A percentile compares a stretch with the other conserved stretches of the same genome.
Conservation (phyloP, 1,139 yeast genomes). For the Debaryomycetaceae sp. region DNA sequence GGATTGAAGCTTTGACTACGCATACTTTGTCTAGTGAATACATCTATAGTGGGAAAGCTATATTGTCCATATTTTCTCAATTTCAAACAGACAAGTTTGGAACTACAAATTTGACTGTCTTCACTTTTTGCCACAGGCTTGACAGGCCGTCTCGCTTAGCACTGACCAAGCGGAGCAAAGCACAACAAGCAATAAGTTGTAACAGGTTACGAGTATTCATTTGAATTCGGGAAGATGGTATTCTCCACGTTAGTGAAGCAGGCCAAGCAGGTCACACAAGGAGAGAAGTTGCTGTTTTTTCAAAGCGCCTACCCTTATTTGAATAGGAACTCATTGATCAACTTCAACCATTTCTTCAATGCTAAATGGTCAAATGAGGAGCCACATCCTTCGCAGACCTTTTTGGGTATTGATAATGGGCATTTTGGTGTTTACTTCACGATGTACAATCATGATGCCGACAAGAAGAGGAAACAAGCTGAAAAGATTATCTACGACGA, state of each 20-base stretch:
- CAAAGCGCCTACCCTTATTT: constrained; percentile 40
- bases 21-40: too few relatives aligned
- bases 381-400: constrained; percentile 29
- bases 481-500: constrained; percentile 1
- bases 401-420: constrained; percentile 34
- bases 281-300: constrained; percentile 33
- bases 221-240: constrained; percentile 12
- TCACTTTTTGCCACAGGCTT: too few relatives aligned
- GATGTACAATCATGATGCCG: constrained; percentile 39
- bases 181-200: too few relatives aligned
- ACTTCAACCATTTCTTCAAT: constrained; percentile 18
- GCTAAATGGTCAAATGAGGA: constrained; percentile 25
- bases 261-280: constrained; percentile 13
- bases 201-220: too few relatives aligned
- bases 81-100: too few relatives aligned
- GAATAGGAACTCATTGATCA: constrained; percentile 17
- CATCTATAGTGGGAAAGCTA: too few relatives aligned
- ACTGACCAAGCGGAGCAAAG: too few relatives aligned
- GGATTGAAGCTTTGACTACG: too few relatives aligned
- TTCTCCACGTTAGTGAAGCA: constrained; percentile 26
- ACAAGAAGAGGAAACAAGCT: constrained; percentile 10
- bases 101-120: too few relatives aligned
- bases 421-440: constrained; percentile 46
- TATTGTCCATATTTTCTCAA: too few relatives aligned
- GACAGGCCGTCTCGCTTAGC: too few relatives aligned